Percentiles rank a stretch among this genome's conserved stretches.
phyloP scores from a whole-genome alignment of 495 filamentous ascomycete genomes.

The Daldinia decipiens region DNA sequence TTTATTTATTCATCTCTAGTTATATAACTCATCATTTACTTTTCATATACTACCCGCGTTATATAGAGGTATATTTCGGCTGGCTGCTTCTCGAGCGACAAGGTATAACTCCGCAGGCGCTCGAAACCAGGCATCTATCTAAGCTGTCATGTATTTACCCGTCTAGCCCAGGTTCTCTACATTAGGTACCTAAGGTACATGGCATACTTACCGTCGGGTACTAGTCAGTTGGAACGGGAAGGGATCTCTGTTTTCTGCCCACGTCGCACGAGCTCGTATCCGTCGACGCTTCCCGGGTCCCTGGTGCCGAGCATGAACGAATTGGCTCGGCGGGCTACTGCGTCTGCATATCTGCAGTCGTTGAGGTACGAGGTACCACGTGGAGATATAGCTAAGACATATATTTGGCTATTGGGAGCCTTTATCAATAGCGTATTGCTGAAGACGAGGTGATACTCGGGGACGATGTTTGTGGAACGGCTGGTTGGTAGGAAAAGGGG shows the following conservation, averaged over 20 bases:
- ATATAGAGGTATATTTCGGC: neutral
- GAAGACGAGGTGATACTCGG: neutral
- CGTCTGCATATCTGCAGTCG: constrained; percentile 1
- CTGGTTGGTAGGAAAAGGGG: neutral
- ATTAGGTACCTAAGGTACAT: neutral
- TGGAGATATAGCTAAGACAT: constrained; percentile 7
- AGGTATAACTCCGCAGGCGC: constrained; percentile 1
- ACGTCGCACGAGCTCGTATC: constrained; percentile 18
- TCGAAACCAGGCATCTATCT: neutral
- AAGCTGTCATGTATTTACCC: neutral
- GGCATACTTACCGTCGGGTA: constrained; percentile 2
- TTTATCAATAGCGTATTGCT: constrained; percentile 1
- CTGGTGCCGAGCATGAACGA: constrained; percentile 3
- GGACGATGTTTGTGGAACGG: neutral
- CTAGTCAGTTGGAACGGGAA: neutral
- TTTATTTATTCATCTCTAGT: neutral
- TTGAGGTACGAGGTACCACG: constrained; percentile 3
- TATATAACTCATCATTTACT: neutral
- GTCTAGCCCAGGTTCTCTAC: neutral
- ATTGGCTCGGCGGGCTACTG: constrained; percentile 2
- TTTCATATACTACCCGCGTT: constrained; percentile 1
- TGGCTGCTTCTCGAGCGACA: neutral
- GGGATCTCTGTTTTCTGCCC: neutral
- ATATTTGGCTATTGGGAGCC: neutral
- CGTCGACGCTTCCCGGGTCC: constrained; percentile 12